Conservation (phyloP, 345 rosid genomes). For the Firmiana major region DNA sequence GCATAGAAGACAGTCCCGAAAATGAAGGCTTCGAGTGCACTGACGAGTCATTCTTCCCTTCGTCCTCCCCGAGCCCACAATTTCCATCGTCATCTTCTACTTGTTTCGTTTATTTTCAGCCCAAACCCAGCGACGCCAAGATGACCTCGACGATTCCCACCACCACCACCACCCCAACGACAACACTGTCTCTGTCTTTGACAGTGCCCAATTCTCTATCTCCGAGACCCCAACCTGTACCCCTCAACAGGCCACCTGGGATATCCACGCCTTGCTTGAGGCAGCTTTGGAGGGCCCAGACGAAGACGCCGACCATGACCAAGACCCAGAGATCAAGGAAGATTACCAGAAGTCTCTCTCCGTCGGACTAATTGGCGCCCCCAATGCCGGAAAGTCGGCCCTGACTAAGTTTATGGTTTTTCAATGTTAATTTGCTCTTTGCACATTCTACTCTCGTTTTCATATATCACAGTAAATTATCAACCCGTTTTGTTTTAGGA, state of each 20-base stretch:
- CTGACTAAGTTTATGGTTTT: conserved; percentile 78
- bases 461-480: too few relatives aligned
- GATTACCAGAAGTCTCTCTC: conserved; percentile 90
- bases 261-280: conserved; percentile 58
- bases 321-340: conserved; percentile 58
- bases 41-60: conserved; percentile 22
- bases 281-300: conserved; percentile 68
- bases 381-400: conserved; percentile 92
- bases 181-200: conserved; percentile 47
- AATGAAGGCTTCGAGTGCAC: conserved; percentile 49
- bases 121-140: conserved; percentile 37
- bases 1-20: background rate
- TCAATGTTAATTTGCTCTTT: background rate
- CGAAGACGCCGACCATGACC: conserved; percentile 37
- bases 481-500: too few relatives aligned
- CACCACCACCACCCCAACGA: conserved; percentile 19
- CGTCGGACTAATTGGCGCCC: conserved; percentile 91
- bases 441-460: background rate
- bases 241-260: conserved; percentile 53
- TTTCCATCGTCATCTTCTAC: conserved; percentile 12
- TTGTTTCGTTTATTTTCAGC: conserved; percentile 53
- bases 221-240: conserved; percentile 21
- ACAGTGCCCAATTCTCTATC: conserved; percentile 50
- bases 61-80: conserved; percentile 19
- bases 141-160: conserved; percentile 6